Base-by-base conservation (phyloP, 768 basidiomycete species). In the Mycena galericulata region DNA sequence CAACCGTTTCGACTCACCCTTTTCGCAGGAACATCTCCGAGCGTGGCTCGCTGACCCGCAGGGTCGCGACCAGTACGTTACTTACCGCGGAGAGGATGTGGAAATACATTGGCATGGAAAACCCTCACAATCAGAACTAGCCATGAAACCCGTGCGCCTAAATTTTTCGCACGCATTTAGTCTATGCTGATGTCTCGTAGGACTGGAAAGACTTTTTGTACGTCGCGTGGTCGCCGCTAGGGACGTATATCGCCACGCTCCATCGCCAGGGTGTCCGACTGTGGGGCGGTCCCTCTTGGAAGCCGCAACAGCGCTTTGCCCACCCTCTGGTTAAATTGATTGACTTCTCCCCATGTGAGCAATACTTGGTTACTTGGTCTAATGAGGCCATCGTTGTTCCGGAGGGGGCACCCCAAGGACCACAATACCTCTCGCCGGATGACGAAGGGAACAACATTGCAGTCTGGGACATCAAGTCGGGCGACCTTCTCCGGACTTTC, bases 391-490 rank as follows among this genome's bases (percentile, higher is more conserved):
- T 99, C 71, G 86, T 91, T 43, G 92, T 96, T 30, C 91, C 93
- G 27, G 92, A 94, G 67, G 90, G 90, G 69, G 90, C 92, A 43
- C 83, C 88, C 30, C 93, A 94, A 78, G 94, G 96, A 11, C 91
- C 89, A 56, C 92, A 92, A 75, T 94, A 88, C 77, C 94, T 96
- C 82, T 93, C 95, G 50, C 90, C 93, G 6, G 96, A 97, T 65
- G 98, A 99, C 78, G 96, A 97, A 81, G 98, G 96, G 34, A 96
- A 97, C 82, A 93, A 96, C 73, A 87, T 99, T 68, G 98, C 97
- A 64, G 90, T 99, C n/a, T 99, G 98, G 98, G 96, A 99, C 75
- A 90, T 97, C 84, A 97, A 96, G 80, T 92, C 96, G 20, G 95
- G 95, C 29, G 86, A 92, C 71, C 89, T 99, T 24, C 87, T 99